These are phyloP conservation scores for Akebia trifoliata DNA, from an alignment of 164 flowering plant species.

Conservation along the genomic window DNA sequence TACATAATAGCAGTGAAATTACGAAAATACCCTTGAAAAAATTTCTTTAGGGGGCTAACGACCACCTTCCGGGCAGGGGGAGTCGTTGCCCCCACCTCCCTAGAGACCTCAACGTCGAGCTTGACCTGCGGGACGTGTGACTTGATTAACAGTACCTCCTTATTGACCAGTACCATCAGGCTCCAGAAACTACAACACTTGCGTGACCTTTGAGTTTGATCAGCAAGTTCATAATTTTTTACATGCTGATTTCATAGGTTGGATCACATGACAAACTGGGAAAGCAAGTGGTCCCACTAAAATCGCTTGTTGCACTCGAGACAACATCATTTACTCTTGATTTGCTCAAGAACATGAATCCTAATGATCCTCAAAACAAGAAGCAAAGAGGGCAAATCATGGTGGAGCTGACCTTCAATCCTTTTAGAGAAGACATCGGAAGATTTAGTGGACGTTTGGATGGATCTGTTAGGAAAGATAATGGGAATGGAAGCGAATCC, in stretches of 20 bases:
- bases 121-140: too few relatives aligned
- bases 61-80: too few relatives aligned
- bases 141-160: too few relatives aligned
- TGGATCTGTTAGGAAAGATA: conserved; percentile 17
- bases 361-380: conserved; percentile 57
- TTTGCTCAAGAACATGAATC: conserved; percentile 48
- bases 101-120: too few relatives aligned
- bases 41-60: too few relatives aligned
- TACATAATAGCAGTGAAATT: too few relatives aligned
- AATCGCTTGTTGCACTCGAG: conserved; percentile 41
- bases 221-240: not conserved
- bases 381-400: conserved; percentile 46
- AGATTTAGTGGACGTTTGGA: conserved; percentile 25
- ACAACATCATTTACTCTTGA: conserved; percentile 45
- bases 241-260: conserved; percentile 30
- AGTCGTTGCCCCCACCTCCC: too few relatives aligned
- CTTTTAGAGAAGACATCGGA: conserved; percentile 46
- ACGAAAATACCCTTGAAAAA: too few relatives aligned
- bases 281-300: conserved; percentile 65
- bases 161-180: too few relatives aligned
- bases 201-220: conserved; percentile 4
- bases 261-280: conserved; percentile 77
- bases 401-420: conserved; percentile 48
- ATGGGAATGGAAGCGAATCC: conserved; percentile 2
- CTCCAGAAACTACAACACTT: too few relatives aligned